A percentile compares a stretch with the other conserved stretches of the same genome.
phyloP scores from a whole-genome alignment of 2,329 filamentous ascomycete species.

The Ophiocordyceps camponoti-saundersi region DNA sequence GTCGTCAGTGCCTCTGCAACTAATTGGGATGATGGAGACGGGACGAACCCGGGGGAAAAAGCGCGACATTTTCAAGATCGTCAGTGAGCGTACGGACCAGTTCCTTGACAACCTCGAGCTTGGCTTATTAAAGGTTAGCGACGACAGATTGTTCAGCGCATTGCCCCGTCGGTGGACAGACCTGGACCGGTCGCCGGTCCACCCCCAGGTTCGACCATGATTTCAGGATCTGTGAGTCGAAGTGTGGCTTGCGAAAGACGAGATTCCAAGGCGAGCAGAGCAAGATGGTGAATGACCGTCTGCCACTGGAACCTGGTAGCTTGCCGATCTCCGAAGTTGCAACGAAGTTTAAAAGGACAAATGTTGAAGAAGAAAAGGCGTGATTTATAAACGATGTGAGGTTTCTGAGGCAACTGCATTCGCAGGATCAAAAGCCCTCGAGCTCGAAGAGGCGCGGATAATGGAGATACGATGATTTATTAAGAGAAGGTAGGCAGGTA shows the following conservation, averaged over 20 bases:
- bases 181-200: conserved; percentile 23
- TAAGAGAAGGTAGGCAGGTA: background rate
- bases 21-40: background rate
- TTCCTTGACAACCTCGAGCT: conserved; percentile 49
- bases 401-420: too few relatives aligned
- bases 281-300: background rate
- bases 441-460: background rate
- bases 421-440: too few relatives aligned
- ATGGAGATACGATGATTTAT: background rate
- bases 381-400: too few relatives aligned
- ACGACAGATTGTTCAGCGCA: background rate
- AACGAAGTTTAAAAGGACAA: background rate
- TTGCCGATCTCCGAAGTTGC: background rate
- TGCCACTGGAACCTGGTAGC: background rate
- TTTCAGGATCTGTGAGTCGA: background rate
- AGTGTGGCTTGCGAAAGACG: background rate
- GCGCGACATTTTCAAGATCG: conserved; percentile 42
- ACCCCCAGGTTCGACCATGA: conserved; percentile 8
- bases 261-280: background rate
- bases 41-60: conserved; percentile 39
- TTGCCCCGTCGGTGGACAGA: conserved; percentile 10
- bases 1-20: conserved; percentile 3
- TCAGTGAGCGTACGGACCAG: conserved; percentile 44
- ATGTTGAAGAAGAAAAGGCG: too few relatives aligned
- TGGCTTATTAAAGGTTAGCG: conserved; percentile 26